Evolutionary conservation across 1,284 basidiomycete genomes (phyloP), one percentile per base, ranked within the genome.

Genomic region (Sutorius eximius): DNA sequence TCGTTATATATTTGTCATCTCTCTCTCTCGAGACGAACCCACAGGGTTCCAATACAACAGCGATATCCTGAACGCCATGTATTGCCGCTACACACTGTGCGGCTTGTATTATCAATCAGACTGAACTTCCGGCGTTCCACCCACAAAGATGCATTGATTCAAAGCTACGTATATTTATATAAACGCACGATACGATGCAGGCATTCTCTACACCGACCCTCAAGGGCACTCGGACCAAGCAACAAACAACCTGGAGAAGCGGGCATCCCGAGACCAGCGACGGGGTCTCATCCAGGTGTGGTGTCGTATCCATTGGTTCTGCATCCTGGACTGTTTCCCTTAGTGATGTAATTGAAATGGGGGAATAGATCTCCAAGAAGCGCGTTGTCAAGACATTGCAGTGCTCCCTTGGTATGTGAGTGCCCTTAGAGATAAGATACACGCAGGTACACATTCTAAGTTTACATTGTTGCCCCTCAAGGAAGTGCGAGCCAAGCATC

Each of bases 271-370:
- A 72, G 57, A 20, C 71, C 71, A n/a, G 72, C 73, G 10, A 73
- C 72, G 27, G 75, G 75, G 51, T 75, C 74, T 75, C 75, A 77
- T 0, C 75, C 75, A 0, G 56, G 40, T 6, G 64, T 58, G 0
- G 73, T 65, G 7, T 65, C 60, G 61, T 62, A 75, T 2, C 73
- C 73, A 1, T 59, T 52, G 12, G 71, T 73, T 42, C 65, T 66
- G 41, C 75, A 75, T 3, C 75, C 75, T 0, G 73, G 73, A 52
- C 76, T 76, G 36, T 57, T 55, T 7, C 79, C 80, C 36, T 47
- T 61, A 0, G 71, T 75, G 41, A 80, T 74, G 49, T 81, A 79
- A 47, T 74, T 73, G 61, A 80, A 67, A 5, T 45, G 4, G 51
- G 3, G 22, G 63, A 58, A 33, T 66, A 69, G 27, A 65, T 66